Conservation (phyloP, 495 filamentous ascomycete genomes). For the Corynascus novoguineensis region DNA sequence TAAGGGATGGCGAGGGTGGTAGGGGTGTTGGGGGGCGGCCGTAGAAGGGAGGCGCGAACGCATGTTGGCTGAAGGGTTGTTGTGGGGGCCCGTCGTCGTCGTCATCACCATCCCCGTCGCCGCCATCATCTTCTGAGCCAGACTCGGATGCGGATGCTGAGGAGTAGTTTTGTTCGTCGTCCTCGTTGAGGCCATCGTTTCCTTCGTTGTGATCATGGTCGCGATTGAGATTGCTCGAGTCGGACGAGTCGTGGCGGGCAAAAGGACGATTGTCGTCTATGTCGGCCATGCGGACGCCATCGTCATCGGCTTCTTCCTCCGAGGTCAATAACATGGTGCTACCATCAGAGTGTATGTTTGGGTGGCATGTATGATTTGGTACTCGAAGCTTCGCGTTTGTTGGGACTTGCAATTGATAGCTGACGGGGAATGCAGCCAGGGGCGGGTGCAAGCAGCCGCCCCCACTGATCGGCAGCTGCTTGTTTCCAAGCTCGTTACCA, state of each 20-base stretch:
- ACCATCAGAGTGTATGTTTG: slow-evolving; percentile 9
- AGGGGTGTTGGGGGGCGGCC: slow-evolving; percentile 82
- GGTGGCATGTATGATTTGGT: not conserved
- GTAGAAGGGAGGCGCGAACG: slow-evolving; percentile 84
- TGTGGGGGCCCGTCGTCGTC: slow-evolving; percentile 28
- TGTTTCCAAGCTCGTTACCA: too few relatives aligned
- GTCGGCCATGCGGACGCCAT: slow-evolving; percentile 33
- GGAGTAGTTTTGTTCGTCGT: slow-evolving; percentile 6
- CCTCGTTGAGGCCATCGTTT: slow-evolving; percentile 8
- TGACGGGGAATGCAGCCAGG: too few relatives aligned
- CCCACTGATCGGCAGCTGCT: slow-evolving; percentile 9
- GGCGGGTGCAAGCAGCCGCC: not conserved
- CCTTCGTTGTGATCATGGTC: slow-evolving; percentile 13
- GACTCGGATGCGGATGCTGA: slow-evolving; percentile 11
- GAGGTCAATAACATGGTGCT: slow-evolving; percentile 42
- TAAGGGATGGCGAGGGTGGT: slow-evolving; percentile 88
- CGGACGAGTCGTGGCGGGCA: slow-evolving; percentile 17
- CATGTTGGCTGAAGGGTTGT: slow-evolving; percentile 44
- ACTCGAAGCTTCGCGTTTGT: not conserved
- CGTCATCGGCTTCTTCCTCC: slow-evolving; percentile 47
- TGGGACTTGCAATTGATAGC: not conserved
- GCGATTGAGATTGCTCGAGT: slow-evolving; percentile 10
- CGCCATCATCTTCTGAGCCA: slow-evolving; percentile 16
- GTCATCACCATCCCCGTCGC: slow-evolving; percentile 16
- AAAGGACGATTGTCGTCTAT: not conserved